Percentiles rank a stretch among this genome's conserved stretches.
phyloP scores from a whole-genome alignment of 805 yeast species.

The Schwanniomyces yamadae region DNA sequence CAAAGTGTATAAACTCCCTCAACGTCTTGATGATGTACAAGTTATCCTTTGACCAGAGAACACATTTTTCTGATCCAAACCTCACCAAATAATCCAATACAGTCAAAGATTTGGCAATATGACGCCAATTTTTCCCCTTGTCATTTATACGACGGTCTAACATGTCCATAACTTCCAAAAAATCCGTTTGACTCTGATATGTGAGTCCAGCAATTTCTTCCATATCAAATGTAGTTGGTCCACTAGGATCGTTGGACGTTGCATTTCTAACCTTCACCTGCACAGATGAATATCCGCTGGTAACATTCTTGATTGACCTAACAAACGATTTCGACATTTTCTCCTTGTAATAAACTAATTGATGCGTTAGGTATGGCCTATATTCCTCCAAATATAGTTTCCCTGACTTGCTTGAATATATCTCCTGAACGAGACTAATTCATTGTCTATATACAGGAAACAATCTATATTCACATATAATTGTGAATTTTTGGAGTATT shows the following conservation, averaged over 20 bases:
- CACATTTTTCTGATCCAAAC: constrained; percentile 84
- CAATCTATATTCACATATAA: no score
- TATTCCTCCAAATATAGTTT: no score
- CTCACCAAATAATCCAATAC: constrained; percentile 86
- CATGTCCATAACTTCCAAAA: constrained; percentile 91
- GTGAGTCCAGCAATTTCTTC: constrained; percentile 79
- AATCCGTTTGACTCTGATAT: constrained; percentile 64
- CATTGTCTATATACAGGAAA: no score
- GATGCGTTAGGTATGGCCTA: no score
- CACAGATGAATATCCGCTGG: constrained; percentile 83
- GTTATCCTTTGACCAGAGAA: constrained; percentile 88
- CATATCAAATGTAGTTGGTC: constrained; percentile 81
- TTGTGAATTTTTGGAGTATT: no score
- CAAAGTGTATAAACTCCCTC: constrained; percentile 82
- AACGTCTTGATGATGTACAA: constrained; percentile 84
- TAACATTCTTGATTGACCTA: constrained; percentile 83
- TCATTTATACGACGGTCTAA: constrained; percentile 88
- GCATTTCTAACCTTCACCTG: constrained; percentile 91
- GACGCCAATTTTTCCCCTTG: constrained; percentile 97
- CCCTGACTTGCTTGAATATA: no score
- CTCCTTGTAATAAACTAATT: no score
- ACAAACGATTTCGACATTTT: constrained; percentile 73
- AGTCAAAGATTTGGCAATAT: constrained; percentile 86
- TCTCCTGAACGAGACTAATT: no score
- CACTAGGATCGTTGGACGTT: constrained; percentile 82